phyloP scores from a whole-genome alignment of 2,329 filamentous ascomycete genomes.

The Pezicula carpinea region DNA sequence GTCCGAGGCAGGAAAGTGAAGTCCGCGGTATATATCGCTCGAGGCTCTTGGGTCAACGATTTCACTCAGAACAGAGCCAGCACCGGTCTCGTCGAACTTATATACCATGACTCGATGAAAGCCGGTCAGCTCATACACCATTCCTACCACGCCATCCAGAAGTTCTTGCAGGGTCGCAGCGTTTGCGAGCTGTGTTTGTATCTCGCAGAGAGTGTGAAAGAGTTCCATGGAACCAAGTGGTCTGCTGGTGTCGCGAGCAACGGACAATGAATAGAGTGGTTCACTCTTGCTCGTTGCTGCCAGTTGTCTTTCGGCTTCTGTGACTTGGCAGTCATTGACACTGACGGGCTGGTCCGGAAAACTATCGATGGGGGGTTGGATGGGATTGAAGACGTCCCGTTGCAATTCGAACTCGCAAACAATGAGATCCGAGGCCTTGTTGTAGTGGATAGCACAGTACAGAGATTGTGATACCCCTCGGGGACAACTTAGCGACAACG shows the following conservation, averaged over 20 bases:
- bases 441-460: slow-evolving; percentile 11
- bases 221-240: slow-evolving; percentile 18
- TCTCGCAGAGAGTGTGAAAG: slow-evolving; percentile 17
- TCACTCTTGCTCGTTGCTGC: slow-evolving; percentile 12
- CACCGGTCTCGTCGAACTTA: slow-evolving; percentile 10
- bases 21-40: slow-evolving; percentile 1
- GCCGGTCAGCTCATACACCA: slow-evolving; percentile 17
- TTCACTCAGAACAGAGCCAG: slow-evolving; percentile 10
- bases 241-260: slow-evolving; percentile 10
- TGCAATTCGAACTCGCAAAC: slow-evolving; percentile 19
- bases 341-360: slow-evolving; percentile 9
- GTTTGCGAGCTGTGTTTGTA: slow-evolving; percentile 13
- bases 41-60: slow-evolving; percentile 1
- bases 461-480: slow-evolving; percentile 9
- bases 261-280: slow-evolving; percentile 11
- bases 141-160: slow-evolving; percentile 16
- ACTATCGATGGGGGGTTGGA: slow-evolving; percentile 3
- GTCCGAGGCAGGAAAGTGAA: slow-evolving; percentile 75
- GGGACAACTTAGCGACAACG: slow-evolving; percentile 12
- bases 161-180: slow-evolving; percentile 7
- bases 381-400: slow-evolving; percentile 13
- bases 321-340: slow-evolving; percentile 8
- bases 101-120: slow-evolving; percentile 19
- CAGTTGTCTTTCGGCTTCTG: slow-evolving; percentile 7
- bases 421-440: slow-evolving; percentile 9